phyloP scores from a whole-genome alignment of 2,329 filamentous ascomycete genomes.

The Cladophialophora carrionii region DNA sequence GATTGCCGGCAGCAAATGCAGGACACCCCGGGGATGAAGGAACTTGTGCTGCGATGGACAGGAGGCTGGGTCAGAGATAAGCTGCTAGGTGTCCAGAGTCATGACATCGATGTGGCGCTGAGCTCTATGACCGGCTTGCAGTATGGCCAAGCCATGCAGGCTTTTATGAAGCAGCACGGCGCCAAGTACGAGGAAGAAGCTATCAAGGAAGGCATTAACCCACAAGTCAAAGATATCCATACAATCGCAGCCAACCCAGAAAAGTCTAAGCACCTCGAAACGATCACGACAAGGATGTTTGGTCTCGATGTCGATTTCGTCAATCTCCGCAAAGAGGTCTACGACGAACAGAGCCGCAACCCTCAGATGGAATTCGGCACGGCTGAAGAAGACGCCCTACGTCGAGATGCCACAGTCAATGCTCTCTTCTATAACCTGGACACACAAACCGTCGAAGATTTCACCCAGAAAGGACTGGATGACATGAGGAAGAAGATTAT shows the following conservation, averaged over 20 bases:
- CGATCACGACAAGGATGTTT: conserved; percentile 81
- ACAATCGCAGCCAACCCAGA: conserved; percentile 91
- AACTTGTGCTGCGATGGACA: conserved; percentile 52
- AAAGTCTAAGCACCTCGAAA: conserved; percentile 95
- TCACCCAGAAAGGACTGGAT: conserved; percentile 71
- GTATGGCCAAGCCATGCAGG: conserved; percentile 51
- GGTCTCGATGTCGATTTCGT: conserved; percentile 91
- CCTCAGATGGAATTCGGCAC: conserved; percentile 94
- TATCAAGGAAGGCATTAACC: conserved; percentile 38
- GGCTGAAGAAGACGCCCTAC: conserved; percentile 82
- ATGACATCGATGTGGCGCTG: conserved; percentile 56
- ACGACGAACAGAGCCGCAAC: conserved; percentile 84
- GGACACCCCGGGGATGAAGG: conserved; percentile 34
- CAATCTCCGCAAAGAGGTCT: conserved; percentile 89
- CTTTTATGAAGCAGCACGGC: conserved; percentile 47
- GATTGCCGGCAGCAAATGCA: conserved; percentile 36
- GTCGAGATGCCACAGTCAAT: conserved; percentile 91
- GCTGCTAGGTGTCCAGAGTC: conserved; percentile 50
- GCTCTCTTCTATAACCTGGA: conserved; percentile 94
- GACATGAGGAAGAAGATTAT: conserved; percentile 77
- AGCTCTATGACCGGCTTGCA: conserved; percentile 55
- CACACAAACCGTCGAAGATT: conserved; percentile 78
- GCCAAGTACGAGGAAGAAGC: conserved; percentile 53
- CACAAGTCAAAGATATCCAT: conserved; percentile 69
- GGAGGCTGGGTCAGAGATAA: conserved; percentile 58